phyloP scores from a whole-genome alignment of 768 basidiomycete species.

The Boletus pseudopeckii region DNA sequence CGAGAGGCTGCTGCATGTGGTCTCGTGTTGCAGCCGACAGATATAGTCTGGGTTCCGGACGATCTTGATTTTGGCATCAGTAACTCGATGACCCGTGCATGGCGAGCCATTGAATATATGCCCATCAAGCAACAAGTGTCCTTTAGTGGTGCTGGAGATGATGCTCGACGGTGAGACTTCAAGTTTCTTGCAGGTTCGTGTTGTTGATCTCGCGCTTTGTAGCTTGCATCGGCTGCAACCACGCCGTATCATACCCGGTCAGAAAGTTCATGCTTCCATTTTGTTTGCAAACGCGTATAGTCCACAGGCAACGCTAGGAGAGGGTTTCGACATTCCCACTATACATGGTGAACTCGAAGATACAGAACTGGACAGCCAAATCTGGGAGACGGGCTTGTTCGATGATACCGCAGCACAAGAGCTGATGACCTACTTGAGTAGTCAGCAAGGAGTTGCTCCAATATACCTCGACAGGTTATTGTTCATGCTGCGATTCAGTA shows the following conservation, averaged over 20 bases:
- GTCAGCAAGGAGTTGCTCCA: conserved; percentile 15
- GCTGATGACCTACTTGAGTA: conserved; percentile 9
- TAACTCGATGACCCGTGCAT: conserved; percentile 17
- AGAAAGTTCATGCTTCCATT: conserved; percentile 26
- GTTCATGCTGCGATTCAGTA: conserved; percentile 23
- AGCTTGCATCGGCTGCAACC: conserved; percentile 19
- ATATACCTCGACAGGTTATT: conserved; percentile 18
- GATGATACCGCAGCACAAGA: conserved; percentile 16
- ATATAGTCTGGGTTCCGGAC: conserved; percentile 27
- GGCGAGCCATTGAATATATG: conserved; percentile 18
- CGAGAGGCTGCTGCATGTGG: conserved; percentile 27
- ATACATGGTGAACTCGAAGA: background rate
- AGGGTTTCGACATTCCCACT: conserved; percentile 24
- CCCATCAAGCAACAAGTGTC: conserved; percentile 25
- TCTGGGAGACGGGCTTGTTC: conserved; percentile 24
- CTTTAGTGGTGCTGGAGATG: conserved; percentile 16
- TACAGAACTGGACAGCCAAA: background rate
- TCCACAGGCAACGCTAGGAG: conserved; percentile 18
- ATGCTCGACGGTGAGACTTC: conserved; percentile 15
- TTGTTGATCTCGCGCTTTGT: background rate
- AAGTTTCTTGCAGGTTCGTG: background rate
- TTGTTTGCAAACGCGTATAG: conserved; percentile 20
- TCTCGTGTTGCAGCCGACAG: conserved; percentile 25
- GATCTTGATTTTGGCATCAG: conserved; percentile 23
- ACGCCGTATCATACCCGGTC: conserved; percentile 28